Evolutionary conservation across 257 asterid species (phyloP), one percentile per base, ranked within the genome.

Genomic region (Nemophila menziesii): DNA sequence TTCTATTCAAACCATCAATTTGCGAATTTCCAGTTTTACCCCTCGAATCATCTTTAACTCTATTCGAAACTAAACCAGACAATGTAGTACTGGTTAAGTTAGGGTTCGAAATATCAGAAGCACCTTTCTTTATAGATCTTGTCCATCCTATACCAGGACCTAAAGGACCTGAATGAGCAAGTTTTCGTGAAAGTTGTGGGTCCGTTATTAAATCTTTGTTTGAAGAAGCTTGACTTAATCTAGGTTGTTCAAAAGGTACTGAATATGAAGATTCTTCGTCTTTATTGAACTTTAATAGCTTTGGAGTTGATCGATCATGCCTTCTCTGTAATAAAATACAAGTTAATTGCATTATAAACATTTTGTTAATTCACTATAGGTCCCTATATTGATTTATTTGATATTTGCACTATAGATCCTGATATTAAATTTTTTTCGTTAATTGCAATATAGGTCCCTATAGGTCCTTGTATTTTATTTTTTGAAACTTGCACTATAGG

Each of bases 121-220:
- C n/a, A n/a, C n/a, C 56, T 44, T 63, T 67, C 75, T 67, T 69
- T 22, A 59, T 65, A 5, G 72, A 52, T 14, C 48, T 51, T 22
- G 55, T 55, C 82, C 86, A 70, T 16, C 62, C 79, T 51, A 60
- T 34, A 12, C 71, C 69, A 4, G 82, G 75, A 36, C 69, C 80
- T 52, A 85, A 68, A 44, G 92, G 95, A 20, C 93, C 92, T 2
- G 95, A 80, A 38, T 70, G 61, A 44, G 76, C 73, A 39, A 57
- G 42, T 52, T 71, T 66, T 45, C 62, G 64, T 1, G 65, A 43
- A 20, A 44, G 69, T 41, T 58, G 47, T 40, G 52, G 73, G 17
- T 43, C 57, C 33, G 50, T 48, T n/a, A n/a, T n/a, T n/a, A n/a
- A n/a, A 66, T 64, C 67, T 58, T 62, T 66, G 43, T 52, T 58